phyloP scores from a whole-genome alignment of 805 yeast genomes.

The Wickerhamomyces hampshirensis region DNA sequence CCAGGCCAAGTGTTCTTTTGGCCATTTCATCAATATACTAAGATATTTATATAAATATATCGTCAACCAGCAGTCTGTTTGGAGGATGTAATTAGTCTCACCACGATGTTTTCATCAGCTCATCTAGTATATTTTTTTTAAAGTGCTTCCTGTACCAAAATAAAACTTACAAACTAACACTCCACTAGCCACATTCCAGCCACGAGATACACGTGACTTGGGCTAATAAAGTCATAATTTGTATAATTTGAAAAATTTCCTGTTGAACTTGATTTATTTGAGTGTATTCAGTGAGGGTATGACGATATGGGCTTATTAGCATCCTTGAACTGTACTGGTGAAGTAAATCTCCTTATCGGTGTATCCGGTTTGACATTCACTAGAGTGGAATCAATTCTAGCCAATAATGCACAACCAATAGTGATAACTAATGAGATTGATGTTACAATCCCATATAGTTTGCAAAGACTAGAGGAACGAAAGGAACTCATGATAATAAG shows the following conservation, averaged over 20 bases:
- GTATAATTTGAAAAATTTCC: background rate
- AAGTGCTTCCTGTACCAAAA: background rate
- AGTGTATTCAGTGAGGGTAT: too few relatives aligned
- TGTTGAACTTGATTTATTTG: too few relatives aligned
- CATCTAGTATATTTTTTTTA: conserved; percentile 1
- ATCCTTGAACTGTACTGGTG: conserved; percentile 38
- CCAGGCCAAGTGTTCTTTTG: conserved; percentile 64
- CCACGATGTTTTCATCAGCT: too few relatives aligned
- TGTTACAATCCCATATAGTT: conserved; percentile 21
- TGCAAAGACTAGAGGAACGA: conserved; percentile 24
- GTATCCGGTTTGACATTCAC: conserved; percentile 39
- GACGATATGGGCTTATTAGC: conserved; percentile 13
- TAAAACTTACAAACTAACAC: background rate
- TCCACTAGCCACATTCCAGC: background rate
- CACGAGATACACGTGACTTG: conserved; percentile 7
- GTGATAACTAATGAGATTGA: conserved; percentile 34
- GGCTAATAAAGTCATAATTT: background rate
- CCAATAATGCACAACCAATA: conserved; percentile 53
- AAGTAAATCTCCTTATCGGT: conserved; percentile 57
- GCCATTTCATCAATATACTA: conserved; percentile 41
- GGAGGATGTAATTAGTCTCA: too few relatives aligned
- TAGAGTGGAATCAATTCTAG: conserved; percentile 44
- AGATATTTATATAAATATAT: too few relatives aligned
- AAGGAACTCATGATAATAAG: conserved; percentile 27
- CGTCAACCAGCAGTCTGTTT: too few relatives aligned